Base-by-base conservation (phyloP, 2,329 filamentous ascomycete genomes). In the Gnomoniopsis smithogilvyi region DNA sequence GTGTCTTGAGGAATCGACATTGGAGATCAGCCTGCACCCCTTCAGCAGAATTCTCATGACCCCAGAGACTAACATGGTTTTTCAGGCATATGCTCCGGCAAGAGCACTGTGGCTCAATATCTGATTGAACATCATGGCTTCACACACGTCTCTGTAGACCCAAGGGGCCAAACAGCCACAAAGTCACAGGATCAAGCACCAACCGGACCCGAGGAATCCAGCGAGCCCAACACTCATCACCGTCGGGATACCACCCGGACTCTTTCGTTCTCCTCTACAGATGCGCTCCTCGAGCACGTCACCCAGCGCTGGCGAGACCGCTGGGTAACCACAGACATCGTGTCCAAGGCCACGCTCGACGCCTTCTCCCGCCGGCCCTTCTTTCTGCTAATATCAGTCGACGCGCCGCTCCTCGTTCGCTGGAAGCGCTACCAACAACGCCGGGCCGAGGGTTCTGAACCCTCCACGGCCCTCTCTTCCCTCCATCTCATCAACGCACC, bases 331-430 rank as follows among this genome's bases (percentile, higher is more conserved):
- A 95, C 90, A 3, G 89, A 95, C 69, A 87, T 97, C 63, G 85
- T 87, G 76, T 85, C 87, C 65, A 89, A 92, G 65, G 72, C 74
- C 2, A 83, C 88, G 8, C 82, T 96, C 4, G 91, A 97, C 66
- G 81, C 86, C 24, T 85, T 97, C 53, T 77, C 87, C 61, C 82
- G 88, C 21, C 85, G 95, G 8, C 95, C 95, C 1, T 97, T 96
- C 78, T 98, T 98, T 79, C 82, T 99, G 52, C 84, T 98, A 36
- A 80, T 99, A 68, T 94, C 91, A 71, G 87, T 98, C 51, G 94
- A 98, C 73, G 94, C 93, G 4, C 95, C 95, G 1, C 81, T 97
- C 49, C 89, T 84, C 52, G 79, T 94, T 48, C 89, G 95, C 54
- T 97, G 91, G 90, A 81, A 83, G 67, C 88, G 95, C 49, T 92